Percentiles rank a stretch among this genome's conserved stretches.
These are phyloP conservation scores for Circinella minor DNA, from an alignment of 371 early-diverging fungal species.

Conservation along the genomic window DNA sequence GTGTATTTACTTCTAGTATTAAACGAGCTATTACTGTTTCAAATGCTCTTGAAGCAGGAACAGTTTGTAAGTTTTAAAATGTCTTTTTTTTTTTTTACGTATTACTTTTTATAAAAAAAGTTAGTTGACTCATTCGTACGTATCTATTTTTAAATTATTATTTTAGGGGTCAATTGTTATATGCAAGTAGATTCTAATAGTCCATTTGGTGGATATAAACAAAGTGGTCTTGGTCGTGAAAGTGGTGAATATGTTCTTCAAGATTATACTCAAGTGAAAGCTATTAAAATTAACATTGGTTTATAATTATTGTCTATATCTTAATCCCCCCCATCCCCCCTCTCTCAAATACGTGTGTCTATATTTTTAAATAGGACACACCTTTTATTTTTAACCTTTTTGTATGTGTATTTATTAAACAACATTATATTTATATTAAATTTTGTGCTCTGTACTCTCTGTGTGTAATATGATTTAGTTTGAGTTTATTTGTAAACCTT, in stretches of 20 bases:
- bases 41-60: conserved; percentile 39
- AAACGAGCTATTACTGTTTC: conserved; percentile 70
- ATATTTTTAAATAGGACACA: no score
- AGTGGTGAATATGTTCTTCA: conserved; percentile 75
- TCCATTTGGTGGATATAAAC: conserved; percentile 87
- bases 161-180: conserved; percentile 20
- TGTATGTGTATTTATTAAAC: no score
- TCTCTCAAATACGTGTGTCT: no score
- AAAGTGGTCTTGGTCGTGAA: conserved; percentile 84
- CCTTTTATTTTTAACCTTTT: no score
- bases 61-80: conserved; percentile 23
- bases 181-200: conserved; percentile 31
- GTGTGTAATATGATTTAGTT: no score
- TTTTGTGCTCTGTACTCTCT: no score
- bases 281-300: conserved; percentile 5
- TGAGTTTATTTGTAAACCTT: no score
- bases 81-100: background rate
- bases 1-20: conserved; percentile 78
- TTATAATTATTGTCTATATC: no score
- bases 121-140: no score
- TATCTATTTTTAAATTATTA: background rate
- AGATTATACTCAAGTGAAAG: conserved; percentile 58
- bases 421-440: no score
- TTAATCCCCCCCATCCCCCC: no score
- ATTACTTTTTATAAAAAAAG: background rate